A percentile compares a stretch with the other conserved stretches of the same genome.
Evolutionary conservation across 2,329 filamentous ascomycete species (phyloP).

Genomic region (Colletotrichum chlorophyti): DNA sequence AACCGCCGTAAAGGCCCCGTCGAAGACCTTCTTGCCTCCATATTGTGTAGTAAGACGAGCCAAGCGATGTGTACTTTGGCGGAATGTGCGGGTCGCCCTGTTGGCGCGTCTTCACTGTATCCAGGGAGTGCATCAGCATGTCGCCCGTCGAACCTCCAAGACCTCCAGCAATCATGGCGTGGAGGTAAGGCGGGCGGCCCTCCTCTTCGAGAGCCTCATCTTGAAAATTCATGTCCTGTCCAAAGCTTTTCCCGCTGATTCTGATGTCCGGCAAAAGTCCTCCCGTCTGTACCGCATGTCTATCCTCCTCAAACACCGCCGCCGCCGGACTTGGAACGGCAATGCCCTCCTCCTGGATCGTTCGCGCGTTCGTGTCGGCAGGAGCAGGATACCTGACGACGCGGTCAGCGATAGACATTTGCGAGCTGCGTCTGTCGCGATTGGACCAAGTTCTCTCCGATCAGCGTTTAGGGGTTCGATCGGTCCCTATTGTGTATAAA

Average conservation of each 20-base stretch:
- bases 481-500: neutral
- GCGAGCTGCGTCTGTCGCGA: constrained; percentile 19
- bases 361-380: constrained; percentile 37
- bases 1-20: constrained; percentile 91
- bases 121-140: constrained; percentile 97
- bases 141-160: constrained; percentile 92
- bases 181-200: constrained; percentile 51
- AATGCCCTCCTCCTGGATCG: constrained; percentile 13
- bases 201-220: constrained; percentile 48
- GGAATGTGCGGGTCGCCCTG: constrained; percentile 95
- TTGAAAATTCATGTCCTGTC: constrained; percentile 23
- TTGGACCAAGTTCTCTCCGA: constrained; percentile 12
- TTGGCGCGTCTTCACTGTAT: constrained; percentile 97
- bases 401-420: constrained; percentile 64
- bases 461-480: constrained; percentile 38
- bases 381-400: constrained; percentile 59
- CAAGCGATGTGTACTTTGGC: constrained; percentile 89
- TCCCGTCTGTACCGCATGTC: constrained; percentile 37
- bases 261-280: constrained; percentile 38
- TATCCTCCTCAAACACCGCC: constrained; percentile 42
- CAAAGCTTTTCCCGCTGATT: constrained; percentile 21
- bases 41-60: constrained; percentile 91
- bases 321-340: constrained; percentile 35
- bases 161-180: constrained; percentile 91
- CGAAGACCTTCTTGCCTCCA: constrained; percentile 88